Evolutionary conservation across 2,329 filamentous ascomycete species (phyloP), one percentile per base, ranked within the genome.

Genomic region (Podosphaera xanthii): DNA sequence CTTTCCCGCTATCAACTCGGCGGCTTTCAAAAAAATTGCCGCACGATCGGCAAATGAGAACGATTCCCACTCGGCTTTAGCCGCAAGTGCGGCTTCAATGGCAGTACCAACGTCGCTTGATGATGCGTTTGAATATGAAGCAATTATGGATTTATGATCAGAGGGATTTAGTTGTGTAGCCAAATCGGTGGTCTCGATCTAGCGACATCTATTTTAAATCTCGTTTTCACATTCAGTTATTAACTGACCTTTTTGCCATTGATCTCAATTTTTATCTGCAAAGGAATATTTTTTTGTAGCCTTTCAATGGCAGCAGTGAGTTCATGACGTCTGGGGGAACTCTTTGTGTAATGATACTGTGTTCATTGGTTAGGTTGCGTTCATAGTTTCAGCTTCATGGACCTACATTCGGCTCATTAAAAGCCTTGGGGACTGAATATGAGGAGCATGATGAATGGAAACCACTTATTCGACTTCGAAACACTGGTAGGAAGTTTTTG

Each of bases 391-490:
- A 48, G 12, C 14, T 48, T 33, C 1, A n/a, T 22, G 59, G 40
- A 77, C 87, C 71, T 72, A 95, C 90, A 71, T 96, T 98, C n/a
- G 88, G 88, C 75, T 98, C 92, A 70, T 98, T 98, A 69, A 80
- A 76, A 66, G 96, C 81, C 63, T 82, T 82, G 57, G 92, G 92
- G 58, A 90, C 80, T 75, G 87, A 91, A 79, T 96, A 97, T 62
- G 81, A 78, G 57, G 89, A 90, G 63, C 94, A 63, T 6, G 66
- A 67, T 30, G 66, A 65, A 64, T 67, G 63, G 7, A 63, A 12
- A 14, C 40, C 9, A 44, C 9, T 12, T 44, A 12, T 12, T 44
- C 40, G 40, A 12, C n/a, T 8, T 14, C 40, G 40, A 12, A 44
- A 44, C 40, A 12, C 40, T 12, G 40, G 40, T 12, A 14, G 40